A percentile compares a stretch with the other conserved stretches of the same genome.
These are phyloP conservation scores for Adansonia rubrostipa DNA, from an alignment of 441 rosid species.

Conservation along the genomic window DNA sequence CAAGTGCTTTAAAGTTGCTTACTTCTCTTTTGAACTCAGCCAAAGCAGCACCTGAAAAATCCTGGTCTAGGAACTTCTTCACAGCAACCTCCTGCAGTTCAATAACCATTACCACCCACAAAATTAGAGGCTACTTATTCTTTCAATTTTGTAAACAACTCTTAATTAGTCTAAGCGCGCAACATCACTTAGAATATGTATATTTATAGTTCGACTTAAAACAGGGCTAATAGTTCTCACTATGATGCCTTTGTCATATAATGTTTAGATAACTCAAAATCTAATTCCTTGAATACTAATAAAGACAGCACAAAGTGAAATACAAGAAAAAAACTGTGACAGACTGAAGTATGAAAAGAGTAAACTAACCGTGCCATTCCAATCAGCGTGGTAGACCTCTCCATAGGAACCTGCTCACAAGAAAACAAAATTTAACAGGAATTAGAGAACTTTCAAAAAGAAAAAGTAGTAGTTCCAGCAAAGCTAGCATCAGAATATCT, in stretches of 20 bases:
- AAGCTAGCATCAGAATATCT: not conserved
- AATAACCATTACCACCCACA: conserved; percentile 34
- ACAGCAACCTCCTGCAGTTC: conserved; percentile 93
- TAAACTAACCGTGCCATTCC: conserved; percentile 95
- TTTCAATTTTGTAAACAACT: conserved; percentile 3
- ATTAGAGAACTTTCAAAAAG: conserved; percentile 20
- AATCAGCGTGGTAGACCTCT: conserved; percentile 96
- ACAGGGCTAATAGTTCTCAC: not conserved
- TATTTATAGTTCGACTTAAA: not conserved
- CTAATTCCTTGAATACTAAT: not conserved
- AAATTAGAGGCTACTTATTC: conserved; percentile 16
- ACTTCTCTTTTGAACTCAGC: conserved; percentile 98
- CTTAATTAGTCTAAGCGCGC: not conserved
- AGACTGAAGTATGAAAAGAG: conserved; percentile 13
- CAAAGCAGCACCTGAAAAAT: conserved; percentile 97
- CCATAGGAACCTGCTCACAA: conserved; percentile 89
- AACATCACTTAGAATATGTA: not conserved
- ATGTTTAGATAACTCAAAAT: conserved; percentile 4
- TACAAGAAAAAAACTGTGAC: conserved; percentile 16
- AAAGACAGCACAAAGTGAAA: not conserved
- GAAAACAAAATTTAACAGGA: conserved; percentile 29
- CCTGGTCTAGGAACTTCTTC: conserved; percentile 99
- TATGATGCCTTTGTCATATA: conserved; percentile 17
- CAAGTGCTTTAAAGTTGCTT: conserved; percentile 45
- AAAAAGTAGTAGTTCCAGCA: not conserved